These are phyloP conservation scores for Sphaceloma murrayae DNA, from an alignment of 2,329 filamentous ascomycete genomes.

Conservation along the genomic window DNA sequence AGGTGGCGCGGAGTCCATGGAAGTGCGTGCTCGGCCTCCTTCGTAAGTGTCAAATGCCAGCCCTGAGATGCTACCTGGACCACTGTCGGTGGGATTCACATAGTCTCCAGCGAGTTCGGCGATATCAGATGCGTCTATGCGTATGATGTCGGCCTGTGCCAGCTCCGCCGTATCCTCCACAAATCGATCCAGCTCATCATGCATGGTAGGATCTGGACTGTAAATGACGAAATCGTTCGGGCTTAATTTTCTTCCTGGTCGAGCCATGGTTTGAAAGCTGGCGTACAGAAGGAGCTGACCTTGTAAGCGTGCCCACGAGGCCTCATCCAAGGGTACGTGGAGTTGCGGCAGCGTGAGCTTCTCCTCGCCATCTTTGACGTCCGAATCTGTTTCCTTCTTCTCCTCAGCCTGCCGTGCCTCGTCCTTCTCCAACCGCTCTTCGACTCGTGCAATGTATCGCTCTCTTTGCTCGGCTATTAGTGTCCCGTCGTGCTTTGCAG, in stretches of 20 bases:
- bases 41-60: slow-evolving; percentile 47
- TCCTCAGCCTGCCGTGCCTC: not conserved
- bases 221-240: slow-evolving; percentile 51
- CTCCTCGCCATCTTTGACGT: slow-evolving; percentile 10
- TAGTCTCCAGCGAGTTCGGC: slow-evolving; percentile 61
- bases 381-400: not conserved
- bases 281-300: slow-evolving; percentile 17
- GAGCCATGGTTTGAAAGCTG: slow-evolving; percentile 16
- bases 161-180: slow-evolving; percentile 54
- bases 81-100: slow-evolving; percentile 48
- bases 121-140: slow-evolving; percentile 59
- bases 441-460: not conserved
- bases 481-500: not conserved
- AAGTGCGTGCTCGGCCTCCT: slow-evolving; percentile 18
- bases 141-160: slow-evolving; percentile 56
- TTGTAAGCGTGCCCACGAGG: slow-evolving; percentile 14
- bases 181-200: slow-evolving; percentile 47
- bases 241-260: slow-evolving; percentile 17
- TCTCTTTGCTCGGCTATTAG: not conserved
- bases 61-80: slow-evolving; percentile 36
- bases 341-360: slow-evolving; percentile 32
- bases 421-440: not conserved
- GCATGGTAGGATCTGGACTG: slow-evolving; percentile 46
- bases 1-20: slow-evolving; percentile 1
- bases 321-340: slow-evolving; percentile 27